These are phyloP conservation scores for Vaccinium darrowii DNA, from an alignment of 148 eudicot genomes.

Conservation along the genomic window DNA sequence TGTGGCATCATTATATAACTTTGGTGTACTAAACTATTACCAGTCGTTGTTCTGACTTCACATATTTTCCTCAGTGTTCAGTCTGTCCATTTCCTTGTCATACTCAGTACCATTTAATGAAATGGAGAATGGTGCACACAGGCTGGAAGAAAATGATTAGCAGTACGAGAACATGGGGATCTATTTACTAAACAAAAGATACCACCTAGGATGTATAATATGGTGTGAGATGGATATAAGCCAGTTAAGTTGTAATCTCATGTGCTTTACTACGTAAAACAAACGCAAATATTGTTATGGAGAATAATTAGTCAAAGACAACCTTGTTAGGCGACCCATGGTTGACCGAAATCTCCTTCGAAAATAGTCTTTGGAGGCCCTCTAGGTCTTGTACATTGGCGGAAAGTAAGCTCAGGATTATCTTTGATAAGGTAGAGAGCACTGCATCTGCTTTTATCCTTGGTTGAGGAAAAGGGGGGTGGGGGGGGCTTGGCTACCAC, in stretches of 20 bases:
- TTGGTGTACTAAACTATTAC: neutral
- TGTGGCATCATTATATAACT: too few relatives aligned
- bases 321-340: neutral
- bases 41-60: neutral
- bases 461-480: neutral
- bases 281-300: neutral
- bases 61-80: neutral
- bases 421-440: conserved; percentile 2
- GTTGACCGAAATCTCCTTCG: neutral
- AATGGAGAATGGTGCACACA: neutral
- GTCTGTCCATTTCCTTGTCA: neutral
- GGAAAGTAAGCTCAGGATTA: neutral
- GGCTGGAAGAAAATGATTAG: conserved; percentile 1
- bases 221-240: neutral
- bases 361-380: neutral
- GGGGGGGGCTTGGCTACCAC: neutral
- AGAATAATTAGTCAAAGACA: neutral
- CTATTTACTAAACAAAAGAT: neutral
- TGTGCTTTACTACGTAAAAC: neutral
- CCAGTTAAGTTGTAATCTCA: neutral
- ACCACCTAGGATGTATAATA: neutral
- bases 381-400: neutral
- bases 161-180: neutral
- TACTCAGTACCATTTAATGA: neutral
- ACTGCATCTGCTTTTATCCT: neutral